A percentile compares a stretch with the other conserved stretches of the same genome.
Evolutionary conservation across 2,329 filamentous ascomycete genomes (phyloP).

Genomic region (Knufia fluminis): DNA sequence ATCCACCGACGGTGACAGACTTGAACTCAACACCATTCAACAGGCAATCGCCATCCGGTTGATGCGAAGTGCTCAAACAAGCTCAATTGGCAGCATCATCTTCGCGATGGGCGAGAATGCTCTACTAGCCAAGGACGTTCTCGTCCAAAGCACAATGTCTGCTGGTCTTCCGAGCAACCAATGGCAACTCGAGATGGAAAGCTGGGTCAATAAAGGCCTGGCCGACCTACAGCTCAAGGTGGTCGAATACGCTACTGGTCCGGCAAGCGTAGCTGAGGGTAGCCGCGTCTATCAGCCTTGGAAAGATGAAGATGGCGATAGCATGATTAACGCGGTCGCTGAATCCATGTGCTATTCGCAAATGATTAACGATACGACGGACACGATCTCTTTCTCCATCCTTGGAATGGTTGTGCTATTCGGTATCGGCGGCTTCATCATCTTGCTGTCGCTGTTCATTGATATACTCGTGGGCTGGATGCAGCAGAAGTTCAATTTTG

Average conservation of each 20-base stretch:
- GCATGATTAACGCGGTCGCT: neutral
- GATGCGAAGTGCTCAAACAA: constrained; percentile 5
- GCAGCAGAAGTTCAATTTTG: constrained; percentile 9
- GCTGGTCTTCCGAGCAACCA: constrained; percentile 25
- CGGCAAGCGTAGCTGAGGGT: neutral
- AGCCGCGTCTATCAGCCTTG: constrained; percentile 4
- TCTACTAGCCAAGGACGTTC: constrained; percentile 14
- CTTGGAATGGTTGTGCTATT: constrained; percentile 22
- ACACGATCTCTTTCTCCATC: constrained; percentile 21
- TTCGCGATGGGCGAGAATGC: constrained; percentile 11
- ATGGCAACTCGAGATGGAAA: constrained; percentile 29
- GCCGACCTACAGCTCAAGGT: constrained; percentile 24
- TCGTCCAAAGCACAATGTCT: constrained; percentile 13
- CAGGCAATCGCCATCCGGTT: constrained; percentile 11
- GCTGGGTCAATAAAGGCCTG: constrained; percentile 25
- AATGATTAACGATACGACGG: constrained; percentile 13
- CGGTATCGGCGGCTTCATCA: constrained; percentile 16
- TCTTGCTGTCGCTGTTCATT: constrained; percentile 13
- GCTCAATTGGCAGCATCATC: constrained; percentile 11
- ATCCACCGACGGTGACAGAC: neutral
- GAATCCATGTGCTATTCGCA: constrained; percentile 19
- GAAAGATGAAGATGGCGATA: neutral
- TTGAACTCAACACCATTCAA: constrained; percentile 13
- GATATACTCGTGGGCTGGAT: constrained; percentile 12
- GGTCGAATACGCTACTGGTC: constrained; percentile 8